Evolutionary conservation across 2,329 filamentous ascomycete species (phyloP).

Genomic region (Pseudocercospora fijiensis): DNA sequence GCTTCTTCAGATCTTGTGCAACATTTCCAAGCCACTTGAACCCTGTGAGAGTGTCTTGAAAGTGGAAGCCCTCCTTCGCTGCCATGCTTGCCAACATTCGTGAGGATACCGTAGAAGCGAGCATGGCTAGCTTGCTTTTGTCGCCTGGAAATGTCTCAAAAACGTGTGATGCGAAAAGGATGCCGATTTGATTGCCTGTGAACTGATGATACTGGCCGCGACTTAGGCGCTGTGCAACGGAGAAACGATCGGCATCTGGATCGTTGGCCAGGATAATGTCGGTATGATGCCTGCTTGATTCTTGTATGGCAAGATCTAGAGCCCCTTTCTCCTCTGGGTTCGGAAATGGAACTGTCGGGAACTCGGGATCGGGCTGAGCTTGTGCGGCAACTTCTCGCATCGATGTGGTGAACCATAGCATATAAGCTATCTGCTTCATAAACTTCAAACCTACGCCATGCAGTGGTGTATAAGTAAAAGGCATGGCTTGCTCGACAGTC

Average conservation of each 20-base stretch:
- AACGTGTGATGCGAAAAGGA: conserved; percentile 59
- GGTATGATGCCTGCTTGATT: conserved; percentile 52
- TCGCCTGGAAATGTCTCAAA: conserved; percentile 49
- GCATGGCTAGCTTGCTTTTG: conserved; percentile 51
- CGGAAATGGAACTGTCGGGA: conserved; percentile 63
- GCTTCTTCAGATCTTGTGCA: conserved; percentile 51
- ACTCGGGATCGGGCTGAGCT: conserved; percentile 60
- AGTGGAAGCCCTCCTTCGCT: conserved; percentile 55
- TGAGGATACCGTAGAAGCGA: conserved; percentile 64
- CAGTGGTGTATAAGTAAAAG: conserved; percentile 58
- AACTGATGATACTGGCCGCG: conserved; percentile 59
- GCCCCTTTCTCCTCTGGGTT: conserved; percentile 66
- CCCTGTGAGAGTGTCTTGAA: conserved; percentile 62
- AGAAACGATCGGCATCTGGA: conserved; percentile 65
- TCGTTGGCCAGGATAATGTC: conserved; percentile 61
- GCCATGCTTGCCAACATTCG: conserved; percentile 62
- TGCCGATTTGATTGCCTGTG: conserved; percentile 65
- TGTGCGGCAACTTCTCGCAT: conserved; percentile 54
- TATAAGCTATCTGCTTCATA: conserved; percentile 47
- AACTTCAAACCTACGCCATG: conserved; percentile 55
- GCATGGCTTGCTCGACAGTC: conserved; percentile 23
- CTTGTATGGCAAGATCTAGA: conserved; percentile 58
- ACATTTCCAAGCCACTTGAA: conserved; percentile 69
- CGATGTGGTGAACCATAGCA: conserved; percentile 29
- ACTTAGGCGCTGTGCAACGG: conserved; percentile 58